Evolutionary conservation across 1,139 yeast species (phyloP).

Genomic region (Pichia terricola): DNA sequence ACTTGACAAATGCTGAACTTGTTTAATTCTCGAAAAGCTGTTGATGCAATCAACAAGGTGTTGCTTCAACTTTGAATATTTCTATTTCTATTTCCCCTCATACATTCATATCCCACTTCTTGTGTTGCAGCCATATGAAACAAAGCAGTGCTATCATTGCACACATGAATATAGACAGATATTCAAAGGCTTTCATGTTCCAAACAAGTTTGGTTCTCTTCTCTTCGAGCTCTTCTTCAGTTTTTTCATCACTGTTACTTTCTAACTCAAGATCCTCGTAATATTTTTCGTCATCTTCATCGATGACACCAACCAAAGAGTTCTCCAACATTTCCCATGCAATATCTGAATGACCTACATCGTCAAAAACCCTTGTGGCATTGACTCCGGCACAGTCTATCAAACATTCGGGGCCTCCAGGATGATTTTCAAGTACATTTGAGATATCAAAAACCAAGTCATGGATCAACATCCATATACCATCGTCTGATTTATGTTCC

Average conservation of each 20-base stretch:
- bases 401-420: constrained; percentile 64
- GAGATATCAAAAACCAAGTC: constrained; percentile 55
- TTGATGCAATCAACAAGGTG: too few species aligned
- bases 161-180: constrained; percentile 5
- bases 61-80: too few species aligned
- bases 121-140: constrained; percentile 21
- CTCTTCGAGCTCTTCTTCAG: background rate
- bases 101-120: constrained; percentile 17
- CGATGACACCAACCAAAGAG: constrained; percentile 21
- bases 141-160: constrained; percentile 19
- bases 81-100: background rate
- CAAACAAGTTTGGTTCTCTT: background rate
- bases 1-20: too few species aligned
- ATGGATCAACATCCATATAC: constrained; percentile 61
- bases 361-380: constrained; percentile 38
- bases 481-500: constrained; percentile 20
- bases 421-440: constrained; percentile 41
- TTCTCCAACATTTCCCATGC: constrained; percentile 25
- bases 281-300: background rate
- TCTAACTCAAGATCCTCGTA: too few species aligned
- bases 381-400: constrained; percentile 67
- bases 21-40: too few species aligned
- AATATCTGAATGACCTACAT: constrained; percentile 26
- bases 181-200: constrained; percentile 5
- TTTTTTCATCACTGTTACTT: background rate